These are phyloP conservation scores for Aphanomyces astaci DNA, from an alignment of 352 stramenopile species.

Conservation along the genomic window DNA sequence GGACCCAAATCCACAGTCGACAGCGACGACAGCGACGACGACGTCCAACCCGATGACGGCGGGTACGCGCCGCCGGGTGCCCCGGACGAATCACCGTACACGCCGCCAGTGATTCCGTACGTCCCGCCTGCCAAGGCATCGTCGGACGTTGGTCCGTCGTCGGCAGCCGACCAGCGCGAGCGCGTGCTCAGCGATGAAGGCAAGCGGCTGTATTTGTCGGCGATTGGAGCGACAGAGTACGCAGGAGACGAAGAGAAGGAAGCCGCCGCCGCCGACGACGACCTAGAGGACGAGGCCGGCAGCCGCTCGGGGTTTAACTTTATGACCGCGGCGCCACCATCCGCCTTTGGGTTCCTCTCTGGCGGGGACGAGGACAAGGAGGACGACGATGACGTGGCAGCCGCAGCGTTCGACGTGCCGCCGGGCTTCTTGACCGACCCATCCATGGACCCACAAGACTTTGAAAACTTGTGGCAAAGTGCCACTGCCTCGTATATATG, in stretches of 20 bases:
- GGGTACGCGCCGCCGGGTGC: conserved; percentile 2
- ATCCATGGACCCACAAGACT: conserved; percentile 20
- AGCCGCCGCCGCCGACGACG: conserved; percentile 37
- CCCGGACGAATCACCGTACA: background rate
- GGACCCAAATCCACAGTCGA: conserved; percentile 25
- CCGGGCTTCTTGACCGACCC: conserved; percentile 6
- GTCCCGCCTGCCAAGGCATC: background rate
- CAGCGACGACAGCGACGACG: conserved; percentile 35
- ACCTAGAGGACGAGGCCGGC: background rate
- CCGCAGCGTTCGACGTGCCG: conserved; percentile 27
- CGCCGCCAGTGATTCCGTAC: conserved; percentile 4
- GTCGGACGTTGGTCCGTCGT: background rate
- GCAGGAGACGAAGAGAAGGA: conserved; percentile 34
- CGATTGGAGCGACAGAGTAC: conserved; percentile 31
- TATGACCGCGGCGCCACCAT: conserved; percentile 31
- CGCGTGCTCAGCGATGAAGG: conserved; percentile 78
- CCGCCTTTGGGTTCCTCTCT: conserved; percentile 76
- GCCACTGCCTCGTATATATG: conserved; percentile 10
- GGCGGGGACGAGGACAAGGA: conserved; percentile 36
- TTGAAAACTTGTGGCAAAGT: conserved; percentile 21
- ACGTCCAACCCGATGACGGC: conserved; percentile 34
- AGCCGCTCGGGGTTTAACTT: conserved; percentile 42
- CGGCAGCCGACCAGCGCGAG: conserved; percentile 28
- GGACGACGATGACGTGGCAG: conserved; percentile 24
- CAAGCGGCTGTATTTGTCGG: conserved; percentile 69